Conservation (phyloP, 129 eudicot species). For the Chrysanthemum seticuspe region DNA sequence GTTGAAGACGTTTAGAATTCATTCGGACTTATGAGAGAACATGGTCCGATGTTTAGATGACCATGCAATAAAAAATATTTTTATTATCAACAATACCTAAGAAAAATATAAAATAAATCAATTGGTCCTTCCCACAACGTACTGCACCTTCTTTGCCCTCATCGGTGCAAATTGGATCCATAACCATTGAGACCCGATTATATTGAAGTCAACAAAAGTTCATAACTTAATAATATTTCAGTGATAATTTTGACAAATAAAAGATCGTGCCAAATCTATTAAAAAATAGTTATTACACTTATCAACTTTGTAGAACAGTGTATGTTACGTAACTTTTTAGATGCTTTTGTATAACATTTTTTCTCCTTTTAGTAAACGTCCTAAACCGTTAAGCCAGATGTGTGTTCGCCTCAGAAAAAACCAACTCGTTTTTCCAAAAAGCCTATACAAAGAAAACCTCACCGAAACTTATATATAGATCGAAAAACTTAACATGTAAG, state of each 20-base stretch:
- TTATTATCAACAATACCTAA: neutral
- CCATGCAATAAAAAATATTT: neutral
- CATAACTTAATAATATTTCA: neutral
- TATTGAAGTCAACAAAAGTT: constrained; percentile 15
- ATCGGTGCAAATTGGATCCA: constrained; percentile 27
- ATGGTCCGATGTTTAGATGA: neutral
- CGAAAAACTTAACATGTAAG: too few relatives aligned
- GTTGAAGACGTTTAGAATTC: neutral
- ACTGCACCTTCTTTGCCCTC: constrained; percentile 31
- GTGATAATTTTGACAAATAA: neutral
- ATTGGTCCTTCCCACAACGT: constrained; percentile 23
- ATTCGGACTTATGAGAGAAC: neutral
- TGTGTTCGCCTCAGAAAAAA: too few relatives aligned
- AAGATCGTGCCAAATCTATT: neutral
- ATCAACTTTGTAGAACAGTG: too few relatives aligned
- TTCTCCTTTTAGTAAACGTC: too few relatives aligned
- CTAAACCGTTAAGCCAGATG: too few relatives aligned
- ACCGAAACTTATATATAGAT: too few relatives aligned
- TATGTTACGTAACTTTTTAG: too few relatives aligned
- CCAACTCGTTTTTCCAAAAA: too few relatives aligned
- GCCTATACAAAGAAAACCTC: too few relatives aligned
- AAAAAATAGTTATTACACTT: too few relatives aligned
- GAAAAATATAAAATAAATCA: neutral
- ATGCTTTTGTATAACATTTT: too few relatives aligned
- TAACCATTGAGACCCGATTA: constrained; percentile 4